These are phyloP conservation scores for Besnoitia besnoiti DNA, from an alignment of 169 alveolate species.

Conservation along the genomic window DNA sequence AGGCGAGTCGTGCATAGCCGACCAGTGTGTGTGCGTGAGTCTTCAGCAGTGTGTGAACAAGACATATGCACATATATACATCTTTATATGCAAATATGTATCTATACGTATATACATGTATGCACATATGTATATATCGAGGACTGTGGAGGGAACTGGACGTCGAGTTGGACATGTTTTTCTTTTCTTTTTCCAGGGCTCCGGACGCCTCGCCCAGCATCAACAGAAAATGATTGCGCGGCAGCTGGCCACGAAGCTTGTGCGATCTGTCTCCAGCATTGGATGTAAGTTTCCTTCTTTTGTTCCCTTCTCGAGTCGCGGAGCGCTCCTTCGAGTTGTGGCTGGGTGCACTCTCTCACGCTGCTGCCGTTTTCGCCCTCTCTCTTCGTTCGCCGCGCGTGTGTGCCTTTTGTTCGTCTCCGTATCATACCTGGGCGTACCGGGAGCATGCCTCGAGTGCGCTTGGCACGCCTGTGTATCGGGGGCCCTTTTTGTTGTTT, in stretches of 20 bases:
- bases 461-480: no score
- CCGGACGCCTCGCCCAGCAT: constrained; percentile 13
- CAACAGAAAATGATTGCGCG: constrained; percentile 12
- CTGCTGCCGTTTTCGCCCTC: background rate
- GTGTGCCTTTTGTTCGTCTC: no score
- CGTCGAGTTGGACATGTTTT: no score
- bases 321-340: background rate
- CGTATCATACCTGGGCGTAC: no score
- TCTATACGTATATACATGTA: background rate
- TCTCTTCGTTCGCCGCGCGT: background rate
- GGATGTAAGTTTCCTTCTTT: background rate
- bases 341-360: background rate
- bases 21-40: no score
- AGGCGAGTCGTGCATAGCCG: no score
- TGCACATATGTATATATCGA: background rate
- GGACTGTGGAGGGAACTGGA: background rate
- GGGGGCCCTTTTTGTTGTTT: background rate
- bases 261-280: constrained; percentile 20
- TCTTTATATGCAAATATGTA: background rate
- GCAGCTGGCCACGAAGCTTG: constrained; percentile 21
- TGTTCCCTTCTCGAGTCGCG: background rate
- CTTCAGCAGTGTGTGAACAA: no score
- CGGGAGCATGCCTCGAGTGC: no score
- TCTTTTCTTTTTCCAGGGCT: background rate
- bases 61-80: background rate